These are phyloP conservation scores for Dendrobium officinale DNA, from an alignment of 106 monocot genomes.

Conservation along the genomic window DNA sequence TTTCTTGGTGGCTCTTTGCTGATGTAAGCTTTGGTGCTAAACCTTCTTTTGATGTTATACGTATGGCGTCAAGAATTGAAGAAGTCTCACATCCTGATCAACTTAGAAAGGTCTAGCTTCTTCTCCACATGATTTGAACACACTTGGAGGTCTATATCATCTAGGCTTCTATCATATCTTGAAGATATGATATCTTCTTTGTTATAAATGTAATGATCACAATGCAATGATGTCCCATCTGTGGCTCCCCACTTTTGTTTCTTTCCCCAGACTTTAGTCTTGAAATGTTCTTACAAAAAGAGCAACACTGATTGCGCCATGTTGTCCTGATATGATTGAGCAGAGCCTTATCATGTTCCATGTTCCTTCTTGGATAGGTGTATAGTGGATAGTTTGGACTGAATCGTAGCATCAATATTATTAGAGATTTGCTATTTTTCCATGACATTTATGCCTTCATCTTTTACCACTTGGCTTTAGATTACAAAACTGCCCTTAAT, in stretches of 20 bases:
- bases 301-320: no score
- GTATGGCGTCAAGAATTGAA: not conserved
- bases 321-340: no score
- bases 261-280: not conserved
- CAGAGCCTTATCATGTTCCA: no score
- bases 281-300: no score
- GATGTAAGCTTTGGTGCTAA: constrained; percentile 1
- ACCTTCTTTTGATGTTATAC: not conserved
- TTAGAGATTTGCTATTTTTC: no score
- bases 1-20: not conserved
- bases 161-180: not conserved
- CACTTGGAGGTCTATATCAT: not conserved
- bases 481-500: no score
- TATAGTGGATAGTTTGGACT: no score
- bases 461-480: no score
- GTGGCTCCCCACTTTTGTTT: not conserved
- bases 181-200: constrained; percentile 4
- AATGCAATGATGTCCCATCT: not conserved
- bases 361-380: no score
- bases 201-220: constrained; percentile 1
- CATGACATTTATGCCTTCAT: no score
- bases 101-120: not conserved
- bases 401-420: no score
- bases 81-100: not conserved
- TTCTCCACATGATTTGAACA: not conserved